Percentiles rank a stretch among this genome's conserved stretches.
Evolutionary conservation across 164 flowering plant species (phyloP).

Genomic region (Stephania yunnanensis): DNA sequence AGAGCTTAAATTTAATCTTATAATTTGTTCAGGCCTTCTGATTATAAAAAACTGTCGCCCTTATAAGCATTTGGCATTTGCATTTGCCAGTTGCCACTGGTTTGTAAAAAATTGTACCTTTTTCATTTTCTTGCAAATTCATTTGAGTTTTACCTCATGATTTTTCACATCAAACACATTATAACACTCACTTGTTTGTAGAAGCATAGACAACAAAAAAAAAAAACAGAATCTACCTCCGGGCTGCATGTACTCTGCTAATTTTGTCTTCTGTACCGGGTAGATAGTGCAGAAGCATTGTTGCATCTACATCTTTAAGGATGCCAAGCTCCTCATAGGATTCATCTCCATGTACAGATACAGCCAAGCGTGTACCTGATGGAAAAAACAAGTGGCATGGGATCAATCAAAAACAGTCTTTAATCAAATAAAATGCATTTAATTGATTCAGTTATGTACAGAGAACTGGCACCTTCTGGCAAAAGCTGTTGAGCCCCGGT

Average conservation of each 20-base stretch:
- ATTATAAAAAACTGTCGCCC: neutral
- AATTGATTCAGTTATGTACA: neutral
- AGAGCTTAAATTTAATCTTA: neutral
- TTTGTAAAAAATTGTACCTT: neutral
- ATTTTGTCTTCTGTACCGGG: slow-evolving; percentile 66
- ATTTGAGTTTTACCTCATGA: neutral
- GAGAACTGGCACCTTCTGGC: slow-evolving; percentile 53
- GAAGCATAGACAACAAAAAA: neutral
- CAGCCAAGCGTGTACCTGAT: slow-evolving; percentile 84
- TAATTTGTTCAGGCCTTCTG: neutral
- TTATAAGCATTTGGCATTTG: neutral
- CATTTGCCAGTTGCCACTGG: too few species aligned
- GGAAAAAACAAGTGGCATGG: neutral
- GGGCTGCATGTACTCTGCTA: slow-evolving; percentile 91
- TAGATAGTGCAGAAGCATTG: slow-evolving; percentile 77
- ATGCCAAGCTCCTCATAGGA: slow-evolving; percentile 65
- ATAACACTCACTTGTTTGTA: neutral
- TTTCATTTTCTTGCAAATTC: neutral
- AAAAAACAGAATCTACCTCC: slow-evolving; percentile 47
- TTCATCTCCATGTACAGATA: slow-evolving; percentile 89
- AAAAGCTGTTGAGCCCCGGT: slow-evolving; percentile 81
- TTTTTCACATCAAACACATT: neutral
- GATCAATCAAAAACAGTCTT: neutral
- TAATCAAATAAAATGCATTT: neutral
- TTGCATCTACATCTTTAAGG: slow-evolving; percentile 64